These are phyloP conservation scores for Bipolaris oryzae DNA, from an alignment of 2,329 filamentous ascomycete species.

Conservation along the genomic window DNA sequence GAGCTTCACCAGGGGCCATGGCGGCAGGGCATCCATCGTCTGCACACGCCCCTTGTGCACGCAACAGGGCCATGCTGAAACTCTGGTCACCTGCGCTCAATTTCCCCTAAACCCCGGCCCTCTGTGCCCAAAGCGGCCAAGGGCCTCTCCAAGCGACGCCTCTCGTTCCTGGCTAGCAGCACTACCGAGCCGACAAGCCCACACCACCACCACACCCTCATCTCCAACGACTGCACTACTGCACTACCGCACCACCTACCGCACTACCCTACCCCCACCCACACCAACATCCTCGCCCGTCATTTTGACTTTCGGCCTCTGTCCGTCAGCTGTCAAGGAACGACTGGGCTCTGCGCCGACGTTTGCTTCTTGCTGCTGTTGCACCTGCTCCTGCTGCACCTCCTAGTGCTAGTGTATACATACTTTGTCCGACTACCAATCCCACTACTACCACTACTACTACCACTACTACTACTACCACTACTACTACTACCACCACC, in stretches of 20 bases:
- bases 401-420: too few relatives aligned
- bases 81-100: constrained; percentile 18
- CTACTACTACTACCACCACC: too few relatives aligned
- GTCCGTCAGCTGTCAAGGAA: not conserved
- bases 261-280: not conserved
- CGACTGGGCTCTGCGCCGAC: not conserved
- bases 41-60: not conserved
- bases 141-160: constrained; percentile 11
- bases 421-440: too few relatives aligned
- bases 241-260: not conserved
- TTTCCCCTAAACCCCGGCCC: constrained; percentile 18
- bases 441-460: too few relatives aligned
- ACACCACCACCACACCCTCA: not conserved
- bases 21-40: not conserved
- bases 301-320: not conserved
- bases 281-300: not conserved
- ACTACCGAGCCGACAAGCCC: constrained; percentile 6
- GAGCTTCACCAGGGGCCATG: constrained; percentile 1
- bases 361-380: not conserved
- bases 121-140: constrained; percentile 7
- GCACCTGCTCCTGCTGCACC: not conserved
- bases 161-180: constrained; percentile 19
- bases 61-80: constrained; percentile 18
- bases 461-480: too few relatives aligned
- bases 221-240: not conserved